These are phyloP conservation scores for Termitomyces sp. DNA, from an alignment of 768 basidiomycete genomes.

Conservation along the genomic window DNA sequence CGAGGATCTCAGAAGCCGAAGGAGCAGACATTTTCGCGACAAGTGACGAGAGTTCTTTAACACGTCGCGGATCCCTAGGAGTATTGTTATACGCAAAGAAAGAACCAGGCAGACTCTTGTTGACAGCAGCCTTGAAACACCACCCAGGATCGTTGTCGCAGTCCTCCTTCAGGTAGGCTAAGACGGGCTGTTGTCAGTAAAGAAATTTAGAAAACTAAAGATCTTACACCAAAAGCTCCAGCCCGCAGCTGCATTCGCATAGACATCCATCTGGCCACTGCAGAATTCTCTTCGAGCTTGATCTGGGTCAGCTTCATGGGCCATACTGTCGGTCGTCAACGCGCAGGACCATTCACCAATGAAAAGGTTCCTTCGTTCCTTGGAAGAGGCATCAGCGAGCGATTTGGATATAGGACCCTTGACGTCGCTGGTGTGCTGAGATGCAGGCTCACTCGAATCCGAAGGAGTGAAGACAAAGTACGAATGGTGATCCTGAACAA, in stretches of 20 bases:
- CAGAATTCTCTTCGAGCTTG: slow-evolving; percentile 49
- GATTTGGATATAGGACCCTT: slow-evolving; percentile 30
- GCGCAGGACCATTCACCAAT: slow-evolving; percentile 84
- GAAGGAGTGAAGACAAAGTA: slow-evolving; percentile 61
- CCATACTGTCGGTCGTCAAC: slow-evolving; percentile 56
- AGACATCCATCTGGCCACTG: slow-evolving; percentile 52
- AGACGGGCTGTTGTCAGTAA: neutral
- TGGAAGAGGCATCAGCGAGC: slow-evolving; percentile 19
- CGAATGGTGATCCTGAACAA: slow-evolving; percentile 71
- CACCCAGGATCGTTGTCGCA: slow-evolving; percentile 57
- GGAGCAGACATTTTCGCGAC: slow-evolving; percentile 10
- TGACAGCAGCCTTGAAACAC: slow-evolving; percentile 65
- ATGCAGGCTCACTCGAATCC: slow-evolving; percentile 45
- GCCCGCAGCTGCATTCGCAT: slow-evolving; percentile 50
- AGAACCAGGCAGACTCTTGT: slow-evolving; percentile 46
- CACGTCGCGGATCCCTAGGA: slow-evolving; percentile 6
- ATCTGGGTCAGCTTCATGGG: slow-evolving; percentile 38
- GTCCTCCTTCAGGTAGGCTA: slow-evolving; percentile 58
- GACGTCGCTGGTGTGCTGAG: slow-evolving; percentile 53
- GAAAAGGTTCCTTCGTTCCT: slow-evolving; percentile 46
- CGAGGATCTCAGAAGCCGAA: slow-evolving; percentile 11
- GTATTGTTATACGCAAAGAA: slow-evolving; percentile 48
- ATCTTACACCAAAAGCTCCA: slow-evolving; percentile 69
- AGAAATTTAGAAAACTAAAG: neutral
- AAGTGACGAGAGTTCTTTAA: slow-evolving; percentile 2